Conservation (phyloP, 495 filamentous ascomycete genomes). For the Aspergillus egyptiacus region DNA sequence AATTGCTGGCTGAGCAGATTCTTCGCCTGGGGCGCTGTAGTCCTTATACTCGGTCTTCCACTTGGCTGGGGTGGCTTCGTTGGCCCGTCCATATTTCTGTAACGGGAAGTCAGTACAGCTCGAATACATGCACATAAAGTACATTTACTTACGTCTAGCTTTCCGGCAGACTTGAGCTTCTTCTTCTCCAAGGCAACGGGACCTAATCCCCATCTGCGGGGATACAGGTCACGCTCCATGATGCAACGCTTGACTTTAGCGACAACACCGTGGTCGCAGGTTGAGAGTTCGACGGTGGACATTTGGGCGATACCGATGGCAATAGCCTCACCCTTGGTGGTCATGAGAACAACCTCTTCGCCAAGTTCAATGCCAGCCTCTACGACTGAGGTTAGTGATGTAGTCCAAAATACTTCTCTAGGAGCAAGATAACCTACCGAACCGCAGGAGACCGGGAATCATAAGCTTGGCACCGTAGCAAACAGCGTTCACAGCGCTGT, state of each 20-base stretch:
- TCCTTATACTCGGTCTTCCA: slow-evolving; percentile 91
- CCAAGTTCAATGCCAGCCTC: slow-evolving; percentile 81
- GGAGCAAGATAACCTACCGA: slow-evolving; percentile 47
- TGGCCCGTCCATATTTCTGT: slow-evolving; percentile 83
- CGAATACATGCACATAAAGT: neutral
- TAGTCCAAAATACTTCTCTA: neutral
- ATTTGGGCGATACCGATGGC: slow-evolving; percentile 93
- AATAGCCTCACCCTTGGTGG: slow-evolving; percentile 97
- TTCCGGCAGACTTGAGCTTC: slow-evolving; percentile 96
- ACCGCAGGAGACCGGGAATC: slow-evolving; percentile 90
- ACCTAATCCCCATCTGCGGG: slow-evolving; percentile 88
- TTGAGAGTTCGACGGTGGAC: slow-evolving; percentile 85
- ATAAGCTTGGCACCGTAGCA: slow-evolving; percentile 98
- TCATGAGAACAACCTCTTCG: slow-evolving; percentile 94
- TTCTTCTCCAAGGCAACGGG: slow-evolving; percentile 92
- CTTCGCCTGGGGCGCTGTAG: slow-evolving; percentile 55
- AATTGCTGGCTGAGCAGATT: slow-evolving; percentile 35
- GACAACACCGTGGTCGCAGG: slow-evolving; percentile 92
- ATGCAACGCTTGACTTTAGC: slow-evolving; percentile 98
- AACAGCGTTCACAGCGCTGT: slow-evolving; percentile 89
- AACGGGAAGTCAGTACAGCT: slow-evolving; percentile 9
- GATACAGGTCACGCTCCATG: slow-evolving; percentile 98
- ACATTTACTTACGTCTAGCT: slow-evolving; percentile 68
- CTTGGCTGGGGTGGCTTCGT: slow-evolving; percentile 83
- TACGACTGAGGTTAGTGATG: slow-evolving; percentile 31